These are phyloP conservation scores for Rhododendron vialii DNA, from an alignment of 148 eudicot genomes.

Conservation along the genomic window DNA sequence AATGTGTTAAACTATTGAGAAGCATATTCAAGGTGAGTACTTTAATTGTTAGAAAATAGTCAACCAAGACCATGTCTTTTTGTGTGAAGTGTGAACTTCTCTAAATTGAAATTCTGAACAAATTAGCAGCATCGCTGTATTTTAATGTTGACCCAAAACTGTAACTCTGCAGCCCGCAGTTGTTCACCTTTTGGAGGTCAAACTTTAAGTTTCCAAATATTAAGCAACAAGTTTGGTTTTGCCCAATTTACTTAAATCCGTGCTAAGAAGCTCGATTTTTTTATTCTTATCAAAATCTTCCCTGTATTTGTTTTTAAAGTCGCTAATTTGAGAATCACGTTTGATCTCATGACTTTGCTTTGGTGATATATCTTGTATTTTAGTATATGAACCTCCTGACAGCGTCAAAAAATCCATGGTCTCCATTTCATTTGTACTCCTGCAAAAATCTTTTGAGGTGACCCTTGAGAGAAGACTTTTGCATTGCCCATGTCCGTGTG, in stretches of 20 bases:
- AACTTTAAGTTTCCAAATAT: background rate
- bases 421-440: background rate
- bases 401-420: background rate
- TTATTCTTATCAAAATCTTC: background rate
- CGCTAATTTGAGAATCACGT: background rate
- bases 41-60: background rate
- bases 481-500: background rate
- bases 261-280: background rate
- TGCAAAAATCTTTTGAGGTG: background rate
- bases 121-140: background rate
- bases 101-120: background rate
- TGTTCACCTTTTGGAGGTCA: background rate
- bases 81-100: background rate
- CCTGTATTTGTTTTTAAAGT: background rate
- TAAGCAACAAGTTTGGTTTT: background rate
- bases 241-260: background rate
- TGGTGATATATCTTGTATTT: background rate
- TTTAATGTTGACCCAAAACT: background rate
- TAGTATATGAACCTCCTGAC: background rate
- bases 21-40: background rate
- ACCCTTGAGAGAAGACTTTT: background rate
- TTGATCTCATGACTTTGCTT: background rate
- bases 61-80: background rate
- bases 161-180: background rate
- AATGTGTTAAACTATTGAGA: slow-evolving; percentile 3